Conservation (phyloP, 1,284 basidiomycete species). For the Sanghuangporus sanghuang region DNA sequence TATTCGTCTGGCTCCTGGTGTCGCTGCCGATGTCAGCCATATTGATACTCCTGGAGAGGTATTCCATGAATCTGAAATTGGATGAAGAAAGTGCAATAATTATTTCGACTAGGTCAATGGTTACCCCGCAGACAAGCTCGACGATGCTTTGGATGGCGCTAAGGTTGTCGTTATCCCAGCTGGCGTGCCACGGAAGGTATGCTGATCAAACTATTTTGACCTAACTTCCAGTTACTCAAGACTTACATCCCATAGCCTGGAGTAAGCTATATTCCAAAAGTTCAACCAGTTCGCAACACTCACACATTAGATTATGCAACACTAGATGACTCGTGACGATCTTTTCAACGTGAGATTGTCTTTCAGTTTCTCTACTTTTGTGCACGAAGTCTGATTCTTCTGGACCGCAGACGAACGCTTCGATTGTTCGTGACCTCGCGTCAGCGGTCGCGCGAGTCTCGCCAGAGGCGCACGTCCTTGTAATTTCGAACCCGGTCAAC, state of each 20-base stretch:
- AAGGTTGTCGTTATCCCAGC: conserved; percentile 96
- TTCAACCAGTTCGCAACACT: conserved; percentile 19
- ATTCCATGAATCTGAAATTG: conserved; percentile 5
- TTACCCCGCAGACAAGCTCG: conserved; percentile 80
- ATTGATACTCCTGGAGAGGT: conserved; percentile 88
- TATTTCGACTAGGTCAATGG: conserved; percentile 58
- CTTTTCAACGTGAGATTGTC: conserved; percentile 85
- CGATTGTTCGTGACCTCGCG: conserved; percentile 95
- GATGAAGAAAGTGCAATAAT: conserved; percentile 13
- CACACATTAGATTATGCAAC: conserved; percentile 26
- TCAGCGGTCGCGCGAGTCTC: conserved; percentile 81
- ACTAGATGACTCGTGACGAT: conserved; percentile 94
- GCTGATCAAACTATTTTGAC: conserved; percentile 17
- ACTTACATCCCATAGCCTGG: conserved; percentile 47
- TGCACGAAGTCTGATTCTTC: background rate
- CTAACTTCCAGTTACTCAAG: conserved; percentile 24
- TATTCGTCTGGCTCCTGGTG: conserved; percentile 89
- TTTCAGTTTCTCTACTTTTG: background rate
- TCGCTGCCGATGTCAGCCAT: conserved; percentile 91
- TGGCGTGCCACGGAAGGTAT: conserved; percentile 92
- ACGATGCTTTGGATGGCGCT: conserved; percentile 79
- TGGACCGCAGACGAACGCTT: conserved; percentile 74
- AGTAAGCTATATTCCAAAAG: conserved; percentile 42
- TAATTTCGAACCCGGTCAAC: conserved; percentile 97
- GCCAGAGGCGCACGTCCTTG: conserved; percentile 87